Evolutionary conservation across 768 basidiomycete species (phyloP).

Genomic region (Tubosaeta brunneosetosa): DNA sequence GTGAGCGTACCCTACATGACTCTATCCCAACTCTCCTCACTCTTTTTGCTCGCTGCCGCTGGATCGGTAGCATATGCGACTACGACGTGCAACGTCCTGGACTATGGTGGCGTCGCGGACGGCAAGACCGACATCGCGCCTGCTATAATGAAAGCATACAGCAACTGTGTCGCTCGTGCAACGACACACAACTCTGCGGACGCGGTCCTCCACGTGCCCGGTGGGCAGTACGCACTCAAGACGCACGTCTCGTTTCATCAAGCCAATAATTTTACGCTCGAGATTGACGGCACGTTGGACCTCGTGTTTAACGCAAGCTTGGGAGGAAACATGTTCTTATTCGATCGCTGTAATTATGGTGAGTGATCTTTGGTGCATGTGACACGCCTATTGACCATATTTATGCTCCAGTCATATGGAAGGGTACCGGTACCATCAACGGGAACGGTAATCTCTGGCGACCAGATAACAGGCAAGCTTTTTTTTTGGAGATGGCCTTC

Average conservation of each 20-base stretch:
- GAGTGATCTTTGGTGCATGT: background rate
- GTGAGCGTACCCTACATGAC: conserved; percentile 1
- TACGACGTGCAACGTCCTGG: conserved; percentile 8
- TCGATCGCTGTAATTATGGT: conserved; percentile 1
- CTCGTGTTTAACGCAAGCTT: background rate
- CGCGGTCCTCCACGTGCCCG: conserved; percentile 6
- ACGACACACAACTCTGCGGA: background rate
- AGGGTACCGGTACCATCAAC: conserved; percentile 2
- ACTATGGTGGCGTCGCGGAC: conserved; percentile 9
- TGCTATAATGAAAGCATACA: conserved; percentile 3
- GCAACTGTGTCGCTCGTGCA: background rate
- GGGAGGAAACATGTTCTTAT: conserved; percentile 1
- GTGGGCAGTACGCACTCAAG: conserved; percentile 2
- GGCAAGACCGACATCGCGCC: conserved; percentile 1
- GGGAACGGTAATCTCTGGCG: conserved; percentile 7
- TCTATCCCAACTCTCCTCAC: background rate
- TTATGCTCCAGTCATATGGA: conserved; percentile 3
- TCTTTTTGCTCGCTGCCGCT: background rate
- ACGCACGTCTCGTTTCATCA: background rate
- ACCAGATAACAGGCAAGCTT: background rate
- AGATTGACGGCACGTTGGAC: conserved; percentile 4
- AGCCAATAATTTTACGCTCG: background rate
- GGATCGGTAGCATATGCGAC: background rate
- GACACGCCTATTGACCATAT: background rate
- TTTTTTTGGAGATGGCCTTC: background rate